Conservation (phyloP, 169 alveolate genomes). For the Theileria annulata region DNA sequence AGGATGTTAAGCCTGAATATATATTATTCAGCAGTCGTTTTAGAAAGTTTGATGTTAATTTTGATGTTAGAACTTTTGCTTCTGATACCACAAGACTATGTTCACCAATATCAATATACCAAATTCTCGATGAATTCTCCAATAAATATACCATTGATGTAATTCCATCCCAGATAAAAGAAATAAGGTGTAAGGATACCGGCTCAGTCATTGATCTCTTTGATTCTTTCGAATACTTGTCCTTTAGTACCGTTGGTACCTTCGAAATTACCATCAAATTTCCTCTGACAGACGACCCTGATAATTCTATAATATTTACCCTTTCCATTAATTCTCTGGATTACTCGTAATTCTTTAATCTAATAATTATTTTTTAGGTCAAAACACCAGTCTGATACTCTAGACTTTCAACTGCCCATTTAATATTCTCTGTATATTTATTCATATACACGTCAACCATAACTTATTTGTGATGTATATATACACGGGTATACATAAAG, state of each 20-base stretch:
- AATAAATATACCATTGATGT: slow-evolving; percentile 34
- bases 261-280: slow-evolving; percentile 1
- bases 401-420: too few species aligned
- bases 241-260: slow-evolving; percentile 17
- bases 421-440: too few species aligned
- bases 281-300: slow-evolving; percentile 8
- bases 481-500: background rate
- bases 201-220: background rate
- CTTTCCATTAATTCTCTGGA: slow-evolving; percentile 13
- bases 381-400: too few species aligned
- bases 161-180: slow-evolving; percentile 31
- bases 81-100: background rate
- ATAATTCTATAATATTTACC: slow-evolving; percentile 5
- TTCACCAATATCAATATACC: slow-evolving; percentile 40
- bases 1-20: background rate
- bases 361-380: too few species aligned
- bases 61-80: slow-evolving; percentile 15
- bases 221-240: background rate
- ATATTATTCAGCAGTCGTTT: background rate
- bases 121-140: slow-evolving; percentile 38
- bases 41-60: background rate
- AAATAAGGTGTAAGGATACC: background rate
- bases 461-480: background rate
- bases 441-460: too few species aligned
- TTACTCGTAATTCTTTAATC: too few species aligned